These are phyloP conservation scores for Gillenia trifoliata DNA, from an alignment of 306 rosid species.

Conservation along the genomic window DNA sequence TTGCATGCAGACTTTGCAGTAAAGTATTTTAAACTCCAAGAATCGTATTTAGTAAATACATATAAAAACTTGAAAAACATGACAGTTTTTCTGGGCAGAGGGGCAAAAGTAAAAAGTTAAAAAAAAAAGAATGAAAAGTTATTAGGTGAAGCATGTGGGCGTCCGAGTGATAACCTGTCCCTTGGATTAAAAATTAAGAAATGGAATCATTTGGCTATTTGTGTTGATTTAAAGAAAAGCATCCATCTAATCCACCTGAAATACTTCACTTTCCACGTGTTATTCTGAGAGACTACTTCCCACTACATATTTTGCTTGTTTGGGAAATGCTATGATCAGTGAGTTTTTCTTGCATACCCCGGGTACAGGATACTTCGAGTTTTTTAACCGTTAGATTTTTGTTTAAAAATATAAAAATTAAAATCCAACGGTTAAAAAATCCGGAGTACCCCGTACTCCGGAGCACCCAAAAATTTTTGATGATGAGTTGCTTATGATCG, in stretches of 20 bases:
- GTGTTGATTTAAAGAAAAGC: neutral
- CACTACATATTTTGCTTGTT: neutral
- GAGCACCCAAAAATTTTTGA: too few species aligned
- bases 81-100: too few species aligned
- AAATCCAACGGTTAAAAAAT: too few species aligned
- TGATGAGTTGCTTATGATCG: too few species aligned
- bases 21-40: neutral
- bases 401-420: too few species aligned
- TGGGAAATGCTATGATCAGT: too few species aligned
- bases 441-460: too few species aligned
- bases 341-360: too few species aligned
- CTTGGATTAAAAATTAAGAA: constrained; percentile 5
- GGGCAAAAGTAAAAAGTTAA: neutral
- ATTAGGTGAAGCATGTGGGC: neutral
- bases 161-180: neutral
- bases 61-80: too few species aligned
- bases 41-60: neutral
- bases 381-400: too few species aligned
- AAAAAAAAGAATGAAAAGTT: neutral
- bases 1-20: neutral
- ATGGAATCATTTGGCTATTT: neutral
- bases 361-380: too few species aligned
- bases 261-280: neutral
- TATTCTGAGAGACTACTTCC: neutral
- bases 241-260: constrained; percentile 17